These are phyloP conservation scores for Kurtzmaniella quercitrusa DNA, from an alignment of 1,139 yeast genomes.

Conservation along the genomic window DNA sequence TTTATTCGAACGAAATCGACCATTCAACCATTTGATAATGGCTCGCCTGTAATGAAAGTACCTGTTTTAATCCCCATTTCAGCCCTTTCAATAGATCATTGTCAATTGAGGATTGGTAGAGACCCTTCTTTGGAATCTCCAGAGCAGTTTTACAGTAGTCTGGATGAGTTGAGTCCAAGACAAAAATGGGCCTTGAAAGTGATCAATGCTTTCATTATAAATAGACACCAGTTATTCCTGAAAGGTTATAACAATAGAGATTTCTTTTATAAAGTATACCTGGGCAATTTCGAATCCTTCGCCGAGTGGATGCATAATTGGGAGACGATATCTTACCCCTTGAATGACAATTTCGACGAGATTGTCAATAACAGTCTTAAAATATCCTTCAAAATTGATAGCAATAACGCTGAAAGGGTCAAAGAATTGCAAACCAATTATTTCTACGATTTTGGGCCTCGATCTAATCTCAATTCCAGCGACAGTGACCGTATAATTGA, in stretches of 20 bases:
- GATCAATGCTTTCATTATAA: constrained; percentile 27
- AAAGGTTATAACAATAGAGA: constrained; percentile 15
- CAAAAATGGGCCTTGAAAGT: constrained; percentile 31
- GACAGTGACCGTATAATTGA: constrained; percentile 1
- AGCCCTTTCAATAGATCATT: constrained; percentile 34
- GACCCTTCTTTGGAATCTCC: constrained; percentile 17
- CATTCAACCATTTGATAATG: not conserved
- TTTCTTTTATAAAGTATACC: constrained; percentile 24
- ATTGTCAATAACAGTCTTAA: constrained; percentile 18
- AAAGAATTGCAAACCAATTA: constrained; percentile 18
- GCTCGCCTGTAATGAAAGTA: constrained; percentile 13
- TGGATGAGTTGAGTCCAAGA: constrained; percentile 3
- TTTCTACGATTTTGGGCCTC: constrained; percentile 8
- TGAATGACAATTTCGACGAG: constrained; percentile 8
- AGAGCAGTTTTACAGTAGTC: not conserved
- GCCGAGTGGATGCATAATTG: constrained; percentile 25
- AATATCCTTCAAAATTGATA: constrained; percentile 10
- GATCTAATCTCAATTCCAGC: not conserved
- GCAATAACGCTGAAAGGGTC: constrained; percentile 23
- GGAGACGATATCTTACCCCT: constrained; percentile 15
- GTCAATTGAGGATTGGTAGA: constrained; percentile 14
- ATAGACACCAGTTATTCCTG: constrained; percentile 20
- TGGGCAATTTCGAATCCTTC: constrained; percentile 22
- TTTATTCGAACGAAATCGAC: constrained; percentile 19
- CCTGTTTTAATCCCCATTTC: constrained; percentile 40